A percentile compares a stretch with the other conserved stretches of the same genome.
phyloP scores from a whole-genome alignment of 768 basidiomycete species.

The Galerina sulciceps region DNA sequence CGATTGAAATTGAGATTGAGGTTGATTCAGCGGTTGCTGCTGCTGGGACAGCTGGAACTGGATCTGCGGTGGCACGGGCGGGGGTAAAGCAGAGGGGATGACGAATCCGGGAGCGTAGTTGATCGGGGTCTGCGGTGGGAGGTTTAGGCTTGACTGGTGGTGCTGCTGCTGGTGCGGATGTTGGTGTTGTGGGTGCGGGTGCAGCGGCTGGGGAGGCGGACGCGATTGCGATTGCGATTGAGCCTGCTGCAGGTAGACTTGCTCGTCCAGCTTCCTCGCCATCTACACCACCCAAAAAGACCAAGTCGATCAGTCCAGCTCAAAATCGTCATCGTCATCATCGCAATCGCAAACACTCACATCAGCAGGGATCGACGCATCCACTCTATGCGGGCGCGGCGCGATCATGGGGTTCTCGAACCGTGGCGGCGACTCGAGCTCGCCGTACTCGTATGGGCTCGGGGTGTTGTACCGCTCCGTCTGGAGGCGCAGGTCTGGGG shows the following conservation, averaged over 20 bases:
- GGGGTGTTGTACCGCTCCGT: slow-evolving; percentile 3
- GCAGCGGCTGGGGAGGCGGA: slow-evolving; percentile 17
- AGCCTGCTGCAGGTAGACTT: slow-evolving; percentile 24
- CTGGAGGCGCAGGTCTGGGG: slow-evolving; percentile 25
- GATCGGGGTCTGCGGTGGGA: slow-evolving; percentile 19
- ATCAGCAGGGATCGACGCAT: background rate
- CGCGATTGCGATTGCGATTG: too few species aligned
- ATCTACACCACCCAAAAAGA: slow-evolving; percentile 51
- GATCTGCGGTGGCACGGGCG: too few species aligned
- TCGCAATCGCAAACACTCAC: background rate
- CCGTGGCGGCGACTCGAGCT: slow-evolving; percentile 38
- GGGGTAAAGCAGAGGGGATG: slow-evolving; percentile 18
- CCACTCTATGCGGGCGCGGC: slow-evolving; percentile 39
- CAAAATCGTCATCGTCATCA: too few species aligned
- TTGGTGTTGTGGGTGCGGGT: slow-evolving; percentile 20
- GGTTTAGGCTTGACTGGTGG: background rate
- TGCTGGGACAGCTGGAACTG: too few species aligned
- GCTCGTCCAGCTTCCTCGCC: slow-evolving; percentile 64
- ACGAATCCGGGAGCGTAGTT: slow-evolving; percentile 31
- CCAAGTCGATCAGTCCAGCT: too few species aligned
- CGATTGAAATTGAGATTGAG: too few species aligned
- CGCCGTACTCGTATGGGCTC: slow-evolving; percentile 31
- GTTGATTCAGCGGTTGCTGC: too few species aligned
- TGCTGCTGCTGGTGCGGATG: too few species aligned
- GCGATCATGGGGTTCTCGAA: slow-evolving; percentile 63